Conservation (phyloP, 1,139 yeast species). For the Yamadazyma diospyri region DNA sequence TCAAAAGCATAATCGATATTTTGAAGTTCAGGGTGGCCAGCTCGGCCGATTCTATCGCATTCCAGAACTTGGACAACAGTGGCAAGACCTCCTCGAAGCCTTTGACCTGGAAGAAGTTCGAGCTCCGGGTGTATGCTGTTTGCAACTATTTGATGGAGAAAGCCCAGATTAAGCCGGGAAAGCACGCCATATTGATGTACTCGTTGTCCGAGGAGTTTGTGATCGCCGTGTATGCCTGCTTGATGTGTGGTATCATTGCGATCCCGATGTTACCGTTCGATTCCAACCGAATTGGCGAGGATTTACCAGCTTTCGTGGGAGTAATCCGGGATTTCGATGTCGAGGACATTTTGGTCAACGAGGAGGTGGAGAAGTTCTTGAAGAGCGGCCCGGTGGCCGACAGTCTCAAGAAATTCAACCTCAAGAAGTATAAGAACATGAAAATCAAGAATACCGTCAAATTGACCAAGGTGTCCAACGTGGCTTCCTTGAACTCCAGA, state of each 20-base stretch:
- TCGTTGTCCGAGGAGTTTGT: constrained; percentile 86
- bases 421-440: constrained; percentile 42
- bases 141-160: constrained; percentile 56
- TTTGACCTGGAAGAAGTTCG: constrained; percentile 84
- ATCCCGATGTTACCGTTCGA: constrained; percentile 81
- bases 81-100: constrained; percentile 52
- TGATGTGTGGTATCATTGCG: constrained; percentile 74
- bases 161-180: constrained; percentile 58
- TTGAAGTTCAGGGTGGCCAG: constrained; percentile 74
- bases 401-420: constrained; percentile 54
- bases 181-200: constrained; percentile 74
- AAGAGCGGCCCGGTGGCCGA: constrained; percentile 69
- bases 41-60: constrained; percentile 80
- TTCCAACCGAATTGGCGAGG: constrained; percentile 67
- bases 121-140: constrained; percentile 69
- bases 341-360: constrained; percentile 70
- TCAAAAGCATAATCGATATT: constrained; percentile 67
- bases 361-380: constrained; percentile 66
- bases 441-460: constrained; percentile 67
- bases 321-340: constrained; percentile 70
- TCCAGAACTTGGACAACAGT: constrained; percentile 55
- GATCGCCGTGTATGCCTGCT: constrained; percentile 81
- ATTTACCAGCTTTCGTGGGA: constrained; percentile 64
- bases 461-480: constrained; percentile 51
- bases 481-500: constrained; percentile 43